Base-by-base conservation (phyloP, 2,329 filamentous ascomycete genomes). In the Neurospora crassa region DNA sequence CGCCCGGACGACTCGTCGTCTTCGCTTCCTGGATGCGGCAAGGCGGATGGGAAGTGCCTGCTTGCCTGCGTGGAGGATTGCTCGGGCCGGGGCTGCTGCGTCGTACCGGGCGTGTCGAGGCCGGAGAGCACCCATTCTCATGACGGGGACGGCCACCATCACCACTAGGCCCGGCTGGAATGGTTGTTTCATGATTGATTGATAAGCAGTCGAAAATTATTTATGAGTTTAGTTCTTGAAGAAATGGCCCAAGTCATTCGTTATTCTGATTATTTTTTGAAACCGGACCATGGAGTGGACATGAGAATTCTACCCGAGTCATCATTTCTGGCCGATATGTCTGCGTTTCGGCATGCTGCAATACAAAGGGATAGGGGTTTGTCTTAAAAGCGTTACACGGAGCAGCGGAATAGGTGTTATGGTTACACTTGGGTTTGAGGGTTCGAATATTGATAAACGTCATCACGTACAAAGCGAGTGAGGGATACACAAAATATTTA, bases 1-100 rank as follows among this genome's bases (percentile, higher is more conserved):
- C 72, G 78, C 5, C 74, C 82, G 41, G 81, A 84, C 71, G 82
- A 82, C 71, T 67, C 69, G 74, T 80, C 73, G 70, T 73, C 70
- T 69, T 53, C 59, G 71, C 47, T 67, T 70, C 68, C 63, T 42
- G 69, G 67, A 70, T 74, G 71, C 69, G 73, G 29, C 71, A 79
- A 78, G 69, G 74, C 79, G 11, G 79, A 80, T 70, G 74, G 79
- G 24, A 78, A 78, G 68, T 79, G 76, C 67, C 80, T 89, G 43
- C 80, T 89, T 3, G 86, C 86, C 73, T 86, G 84, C 70, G 82
- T 85, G 11, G 84, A 86, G 68, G 79, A 85, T 71, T 86, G 84
- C 72, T 79, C 80, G 3, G 83, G 78, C 18, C 79, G 81, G 76
- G 83, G 83, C 16, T 86, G 84, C 79, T 86, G 84, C 75, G 76